Evolutionary conservation across 2,329 filamentous ascomycete species (phyloP).

Genomic region (Lasiodiplodia citricola): DNA sequence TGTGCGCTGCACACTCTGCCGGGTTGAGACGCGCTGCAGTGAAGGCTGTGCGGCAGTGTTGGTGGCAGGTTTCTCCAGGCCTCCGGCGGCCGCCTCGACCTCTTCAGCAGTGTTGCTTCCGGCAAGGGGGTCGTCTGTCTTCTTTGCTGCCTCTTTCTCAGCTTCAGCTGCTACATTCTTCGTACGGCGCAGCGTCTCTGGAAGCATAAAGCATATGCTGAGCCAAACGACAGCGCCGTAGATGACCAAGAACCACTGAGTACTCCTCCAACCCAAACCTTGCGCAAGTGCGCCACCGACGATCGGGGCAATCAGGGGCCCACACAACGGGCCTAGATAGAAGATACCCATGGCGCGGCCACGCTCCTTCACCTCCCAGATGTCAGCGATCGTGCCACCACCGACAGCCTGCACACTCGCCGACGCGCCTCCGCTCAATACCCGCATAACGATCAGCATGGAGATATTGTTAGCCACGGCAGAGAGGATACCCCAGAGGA

Average conservation of each 20-base stretch:
- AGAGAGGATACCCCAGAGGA: constrained; percentile 40
- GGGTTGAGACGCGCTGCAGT: constrained; percentile 39
- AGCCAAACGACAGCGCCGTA: constrained; percentile 42
- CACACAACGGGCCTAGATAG: constrained; percentile 46
- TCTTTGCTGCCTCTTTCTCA: constrained; percentile 26
- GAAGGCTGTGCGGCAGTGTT: constrained; percentile 14
- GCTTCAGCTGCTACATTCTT: constrained; percentile 25
- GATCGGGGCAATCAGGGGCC: constrained; percentile 46
- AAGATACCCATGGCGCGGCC: constrained; percentile 47
- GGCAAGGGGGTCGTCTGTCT: constrained; percentile 22
- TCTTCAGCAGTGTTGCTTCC: constrained; percentile 10
- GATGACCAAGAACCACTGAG: constrained; percentile 47
- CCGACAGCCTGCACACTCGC: constrained; percentile 47
- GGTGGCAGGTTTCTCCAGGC: constrained; percentile 12
- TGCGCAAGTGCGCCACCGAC: constrained; percentile 44
- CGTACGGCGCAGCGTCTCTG: constrained; percentile 37
- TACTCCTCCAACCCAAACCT: constrained; percentile 44
- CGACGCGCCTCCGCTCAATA: constrained; percentile 44
- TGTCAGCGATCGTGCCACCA: constrained; percentile 45
- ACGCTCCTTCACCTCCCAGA: constrained; percentile 45
- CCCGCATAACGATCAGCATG: constrained; percentile 45
- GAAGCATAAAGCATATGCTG: constrained; percentile 41
- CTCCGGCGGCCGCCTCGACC: constrained; percentile 12
- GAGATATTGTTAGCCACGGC: constrained; percentile 43
- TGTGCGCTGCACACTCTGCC: constrained; percentile 40